Percentiles rank a stretch among this genome's conserved stretches.
Evolutionary conservation across 805 yeast genomes (phyloP).

Genomic region (Kuraishia piskuri): DNA sequence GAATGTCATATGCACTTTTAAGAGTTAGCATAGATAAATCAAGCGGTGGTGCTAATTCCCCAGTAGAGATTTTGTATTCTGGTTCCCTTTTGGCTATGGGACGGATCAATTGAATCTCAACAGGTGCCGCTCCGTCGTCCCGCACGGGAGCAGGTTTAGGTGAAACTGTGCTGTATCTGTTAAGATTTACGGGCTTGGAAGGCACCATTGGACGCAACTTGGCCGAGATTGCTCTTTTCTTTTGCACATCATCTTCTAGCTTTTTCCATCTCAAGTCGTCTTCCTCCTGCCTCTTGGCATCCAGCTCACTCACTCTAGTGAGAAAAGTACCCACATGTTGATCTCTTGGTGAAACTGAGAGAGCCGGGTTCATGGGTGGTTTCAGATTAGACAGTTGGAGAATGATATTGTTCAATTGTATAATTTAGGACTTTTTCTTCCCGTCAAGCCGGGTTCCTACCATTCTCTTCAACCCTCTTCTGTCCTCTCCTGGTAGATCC

Average conservation of each 20-base stretch:
- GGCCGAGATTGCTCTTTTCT: conserved; percentile 3
- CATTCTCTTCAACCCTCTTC: not conserved
- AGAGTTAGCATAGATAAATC: not conserved
- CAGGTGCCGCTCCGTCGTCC: not conserved
- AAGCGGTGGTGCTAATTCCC: not conserved
- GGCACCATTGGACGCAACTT: conserved; percentile 4
- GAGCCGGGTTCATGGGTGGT: not conserved
- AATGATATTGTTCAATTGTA: not conserved
- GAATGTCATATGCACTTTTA: not conserved
- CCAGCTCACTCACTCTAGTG: conserved; percentile 8
- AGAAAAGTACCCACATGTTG: conserved; percentile 8
- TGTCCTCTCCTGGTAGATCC: no score
- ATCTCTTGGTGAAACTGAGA: not conserved
- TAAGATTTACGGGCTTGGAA: conserved; percentile 1
- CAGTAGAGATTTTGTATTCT: not conserved
- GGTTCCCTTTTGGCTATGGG: conserved; percentile 11
- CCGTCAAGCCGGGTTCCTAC: no score
- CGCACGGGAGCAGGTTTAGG: not conserved
- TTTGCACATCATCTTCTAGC: conserved; percentile 6
- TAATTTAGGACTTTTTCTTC: not conserved
- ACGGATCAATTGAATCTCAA: conserved; percentile 8
- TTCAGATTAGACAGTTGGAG: not conserved
- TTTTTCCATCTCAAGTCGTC: conserved; percentile 6
- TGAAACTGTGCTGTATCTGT: not conserved
- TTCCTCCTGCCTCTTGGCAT: conserved; percentile 6